Base-by-base conservation (phyloP, 148 eudicot genomes). In the Camellia japonica region DNA sequence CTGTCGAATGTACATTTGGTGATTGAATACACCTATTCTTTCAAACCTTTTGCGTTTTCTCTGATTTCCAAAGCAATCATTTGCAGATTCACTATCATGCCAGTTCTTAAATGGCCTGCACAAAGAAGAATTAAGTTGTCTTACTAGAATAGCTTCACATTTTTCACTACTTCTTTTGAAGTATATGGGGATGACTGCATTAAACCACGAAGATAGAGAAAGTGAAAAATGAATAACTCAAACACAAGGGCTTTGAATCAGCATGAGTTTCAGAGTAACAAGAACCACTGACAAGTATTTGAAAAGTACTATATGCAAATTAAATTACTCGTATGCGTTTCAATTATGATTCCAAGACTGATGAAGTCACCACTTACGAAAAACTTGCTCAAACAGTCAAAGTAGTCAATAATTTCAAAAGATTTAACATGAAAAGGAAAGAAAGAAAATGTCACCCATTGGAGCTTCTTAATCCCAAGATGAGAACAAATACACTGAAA, bases 31-130 rank as follows among this genome's bases (percentile, higher is more conserved):
- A 65, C 49, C 20, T 73, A 18, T 60, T 81, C 14, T 51, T 77
- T 20, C 72, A 70, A 77, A 82, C 97, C 95, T 93, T 78, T 83
- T 85, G 63, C 97, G 93, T 72, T 94, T 93, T 75, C 86, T 85
- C 74, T 86, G 82, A 82, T 74, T 85, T 30, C 82, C 76, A n/a
- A 62, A 54, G 85, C 68, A 82, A 83, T 71, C 88, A 82, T 77
- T 71, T 13, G 81, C 85, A 81, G 73, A 56, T 77, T 78, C 83
- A 63, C 87, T 64, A 46, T 86, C 85, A 71, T 72, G 75, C 77
- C 76, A 62, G 38, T 71, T 73, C 80, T 77, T 75, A 61, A 62
- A 79, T 65, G 91, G 90, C 87, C 93, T 90, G 86, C 66, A 70
- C 3, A 73, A 55, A 5, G 14, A 72, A 62, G 20, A 71, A 12